A percentile compares a stretch with the other conserved stretches of the same genome.
Conservation (phyloP, 139 green algal genomes). For the Coelastrella sp. region DNA sequence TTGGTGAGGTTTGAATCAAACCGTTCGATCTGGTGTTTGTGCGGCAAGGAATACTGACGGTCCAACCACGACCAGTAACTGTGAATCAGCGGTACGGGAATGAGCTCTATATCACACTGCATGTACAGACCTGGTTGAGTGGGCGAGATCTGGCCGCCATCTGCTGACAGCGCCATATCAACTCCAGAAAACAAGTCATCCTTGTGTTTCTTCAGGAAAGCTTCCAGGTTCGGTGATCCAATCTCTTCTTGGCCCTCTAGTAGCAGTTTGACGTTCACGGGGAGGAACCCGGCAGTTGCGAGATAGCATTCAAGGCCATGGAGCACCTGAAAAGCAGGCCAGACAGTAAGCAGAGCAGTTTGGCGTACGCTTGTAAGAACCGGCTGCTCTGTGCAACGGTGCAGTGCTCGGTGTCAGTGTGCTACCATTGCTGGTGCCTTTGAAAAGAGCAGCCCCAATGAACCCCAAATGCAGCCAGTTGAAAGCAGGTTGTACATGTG, state of each 20-base stretch:
- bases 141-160: constrained; percentile 67
- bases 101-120: not conserved
- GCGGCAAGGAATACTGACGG: no score
- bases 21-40: no score
- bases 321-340: not conserved
- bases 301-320: not conserved
- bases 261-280: constrained; percentile 79
- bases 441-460: no score
- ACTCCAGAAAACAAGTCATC: constrained; percentile 49
- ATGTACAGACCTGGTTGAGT: constrained; percentile 45
- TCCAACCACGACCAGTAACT: no score
- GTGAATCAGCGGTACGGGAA: no score
- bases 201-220: constrained; percentile 66
- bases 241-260: constrained; percentile 79
- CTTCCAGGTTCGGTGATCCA: constrained; percentile 58
- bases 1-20: no score
- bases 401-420: not conserved
- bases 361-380: not conserved
- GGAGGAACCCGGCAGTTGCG: constrained; percentile 17
- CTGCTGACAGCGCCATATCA: constrained; percentile 73
- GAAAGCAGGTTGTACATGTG: no score
- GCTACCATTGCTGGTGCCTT: not conserved
- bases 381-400: not conserved
- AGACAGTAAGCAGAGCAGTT: not conserved
- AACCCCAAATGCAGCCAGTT: no score